phyloP scores from a whole-genome alignment of 495 filamentous ascomycete genomes.

The Penicillium subrubescens region DNA sequence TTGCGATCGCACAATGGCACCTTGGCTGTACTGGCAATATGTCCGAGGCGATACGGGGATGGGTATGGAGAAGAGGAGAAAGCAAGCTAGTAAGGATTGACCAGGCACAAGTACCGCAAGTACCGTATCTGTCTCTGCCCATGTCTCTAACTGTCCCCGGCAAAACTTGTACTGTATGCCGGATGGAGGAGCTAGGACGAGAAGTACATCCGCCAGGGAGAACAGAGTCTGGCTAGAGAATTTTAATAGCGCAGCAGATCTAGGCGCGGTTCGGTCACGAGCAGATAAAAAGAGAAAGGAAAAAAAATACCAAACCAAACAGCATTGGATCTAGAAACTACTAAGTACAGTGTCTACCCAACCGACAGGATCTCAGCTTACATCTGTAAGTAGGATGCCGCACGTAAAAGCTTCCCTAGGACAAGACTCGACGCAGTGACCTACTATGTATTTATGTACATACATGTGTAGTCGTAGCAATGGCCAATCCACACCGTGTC shows the following conservation, averaged over 20 bases:
- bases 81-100: not conserved
- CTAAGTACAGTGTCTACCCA: not conserved
- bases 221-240: conserved; percentile 7
- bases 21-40: conserved; percentile 15
- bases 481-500: not conserved
- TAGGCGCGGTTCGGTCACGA: not conserved
- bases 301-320: not conserved
- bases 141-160: not conserved
- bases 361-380: not conserved
- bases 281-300: not conserved
- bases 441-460: conserved; percentile 1
- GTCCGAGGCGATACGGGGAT: conserved; percentile 6
- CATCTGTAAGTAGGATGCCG: not conserved
- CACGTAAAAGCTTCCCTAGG: not conserved
- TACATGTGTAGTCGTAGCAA: not conserved
- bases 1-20: conserved; percentile 8
- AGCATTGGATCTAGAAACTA: not conserved
- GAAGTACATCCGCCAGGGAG: conserved; percentile 6
- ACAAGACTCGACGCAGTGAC: not conserved
- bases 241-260: not conserved
- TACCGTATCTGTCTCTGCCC: conserved; percentile 8
- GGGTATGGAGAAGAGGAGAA: not conserved
- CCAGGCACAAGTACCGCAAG: not conserved
- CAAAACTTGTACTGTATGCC: not conserved
- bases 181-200: conserved; percentile 4